Evolutionary conservation across 1,284 basidiomycete genomes (phyloP).

Genomic region (Exobasidium rhododendri): DNA sequence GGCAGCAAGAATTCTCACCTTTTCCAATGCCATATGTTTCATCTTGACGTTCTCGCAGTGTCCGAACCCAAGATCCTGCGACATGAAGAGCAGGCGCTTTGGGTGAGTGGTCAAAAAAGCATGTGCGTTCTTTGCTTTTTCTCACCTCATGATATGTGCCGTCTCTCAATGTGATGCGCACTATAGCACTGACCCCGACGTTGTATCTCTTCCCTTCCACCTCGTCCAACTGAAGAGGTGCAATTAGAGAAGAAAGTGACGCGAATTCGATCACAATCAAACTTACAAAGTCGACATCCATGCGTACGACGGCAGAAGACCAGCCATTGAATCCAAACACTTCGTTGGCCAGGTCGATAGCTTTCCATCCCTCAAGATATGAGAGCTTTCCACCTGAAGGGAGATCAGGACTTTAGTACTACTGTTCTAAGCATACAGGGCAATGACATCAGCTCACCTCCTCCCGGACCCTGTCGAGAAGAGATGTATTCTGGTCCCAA

Average conservation of each 20-base stretch:
- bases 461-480: constrained; percentile 77
- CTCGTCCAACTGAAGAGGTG: constrained; percentile 30
- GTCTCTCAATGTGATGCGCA: constrained; percentile 81
- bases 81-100: background rate
- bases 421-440: background rate
- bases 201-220: constrained; percentile 65
- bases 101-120: background rate
- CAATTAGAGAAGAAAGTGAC: no score
- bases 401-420: background rate
- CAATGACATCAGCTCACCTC: constrained; percentile 19
- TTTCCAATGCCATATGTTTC: constrained; percentile 83
- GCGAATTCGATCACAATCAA: background rate
- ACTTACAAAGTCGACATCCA: constrained; percentile 67
- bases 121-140: background rate
- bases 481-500: constrained; percentile 92
- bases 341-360: constrained; percentile 74
- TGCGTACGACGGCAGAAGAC: constrained; percentile 76
- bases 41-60: constrained; percentile 76
- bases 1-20: constrained; percentile 55
- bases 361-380: constrained; percentile 94
- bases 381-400: constrained; percentile 65
- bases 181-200: constrained; percentile 77
- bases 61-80: constrained; percentile 68
- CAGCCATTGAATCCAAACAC: constrained; percentile 98
- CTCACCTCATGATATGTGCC: constrained; percentile 75